These are phyloP conservation scores for Zea luxurians DNA, from an alignment of 176 grass and related monocot species.

Conservation along the genomic window DNA sequence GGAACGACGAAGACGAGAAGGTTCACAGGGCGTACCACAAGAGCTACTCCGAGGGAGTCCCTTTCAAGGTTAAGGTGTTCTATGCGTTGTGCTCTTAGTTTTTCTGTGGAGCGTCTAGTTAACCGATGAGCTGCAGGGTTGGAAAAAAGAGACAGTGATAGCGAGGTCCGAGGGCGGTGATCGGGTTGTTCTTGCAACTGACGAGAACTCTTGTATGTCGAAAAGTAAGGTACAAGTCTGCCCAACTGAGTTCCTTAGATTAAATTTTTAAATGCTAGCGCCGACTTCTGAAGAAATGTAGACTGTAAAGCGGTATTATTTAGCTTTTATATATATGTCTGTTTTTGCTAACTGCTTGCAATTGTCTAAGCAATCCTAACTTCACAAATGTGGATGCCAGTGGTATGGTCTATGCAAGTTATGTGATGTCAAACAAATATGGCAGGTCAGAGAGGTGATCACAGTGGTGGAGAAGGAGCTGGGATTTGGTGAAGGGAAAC, in stretches of 20 bases:
- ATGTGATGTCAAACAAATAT: conserved; percentile 30
- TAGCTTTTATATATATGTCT: not conserved
- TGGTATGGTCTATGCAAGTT: not conserved
- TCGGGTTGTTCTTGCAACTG: conserved; percentile 49
- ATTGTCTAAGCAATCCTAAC: not conserved
- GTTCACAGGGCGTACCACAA: conserved; percentile 74
- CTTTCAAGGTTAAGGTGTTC: conserved; percentile 56
- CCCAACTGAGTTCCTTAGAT: not conserved
- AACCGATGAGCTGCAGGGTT: conserved; percentile 50
- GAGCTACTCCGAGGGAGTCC: conserved; percentile 63
- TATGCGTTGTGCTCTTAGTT: not conserved
- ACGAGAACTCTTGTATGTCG: conserved; percentile 40
- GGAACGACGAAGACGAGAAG: conserved; percentile 80
- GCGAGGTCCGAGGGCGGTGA: conserved; percentile 38
- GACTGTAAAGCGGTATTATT: not conserved
- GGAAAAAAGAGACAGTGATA: conserved; percentile 67
- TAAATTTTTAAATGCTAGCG: not conserved
- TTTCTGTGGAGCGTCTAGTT: conserved; percentile 8
- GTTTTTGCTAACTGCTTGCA: not conserved
- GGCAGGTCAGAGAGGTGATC: conserved; percentile 72
- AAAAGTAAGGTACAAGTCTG: conserved; percentile 52
- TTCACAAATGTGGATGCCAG: not conserved
- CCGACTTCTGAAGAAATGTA: conserved; percentile 21
- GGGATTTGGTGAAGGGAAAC: conserved; percentile 62
- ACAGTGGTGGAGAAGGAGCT: conserved; percentile 77